phyloP scores from a whole-genome alignment of 306 rosid species.

The Hippophae rhamnoides region DNA sequence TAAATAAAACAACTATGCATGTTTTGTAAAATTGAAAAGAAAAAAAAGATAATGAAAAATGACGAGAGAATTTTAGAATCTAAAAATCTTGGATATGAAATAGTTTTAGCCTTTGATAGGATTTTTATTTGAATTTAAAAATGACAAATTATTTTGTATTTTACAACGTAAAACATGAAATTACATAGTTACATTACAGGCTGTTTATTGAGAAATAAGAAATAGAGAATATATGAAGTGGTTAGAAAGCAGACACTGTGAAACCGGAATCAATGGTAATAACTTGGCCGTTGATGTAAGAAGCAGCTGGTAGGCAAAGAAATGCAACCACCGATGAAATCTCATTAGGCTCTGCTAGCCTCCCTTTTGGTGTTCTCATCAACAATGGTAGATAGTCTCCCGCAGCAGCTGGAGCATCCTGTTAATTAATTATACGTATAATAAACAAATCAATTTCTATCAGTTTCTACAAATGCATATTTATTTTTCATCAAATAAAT shows the following conservation, averaged over 20 bases:
- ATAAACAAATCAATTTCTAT: not conserved
- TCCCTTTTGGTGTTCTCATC: slow-evolving; percentile 10
- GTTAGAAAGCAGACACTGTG: not conserved
- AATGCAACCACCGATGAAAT: slow-evolving; percentile 13
- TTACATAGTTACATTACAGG: no score
- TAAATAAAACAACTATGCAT: no score
- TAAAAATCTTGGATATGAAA: no score
- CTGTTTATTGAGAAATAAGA: not conserved
- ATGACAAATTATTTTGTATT: not conserved
- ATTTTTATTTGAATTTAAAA: not conserved
- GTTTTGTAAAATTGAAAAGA: no score
- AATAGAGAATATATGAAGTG: not conserved
- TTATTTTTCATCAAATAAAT: no score
- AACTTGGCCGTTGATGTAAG: slow-evolving; percentile 14
- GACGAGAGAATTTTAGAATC: no score
- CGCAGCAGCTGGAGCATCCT: not conserved
- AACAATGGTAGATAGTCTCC: not conserved
- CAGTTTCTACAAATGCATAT: no score
- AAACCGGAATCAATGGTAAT: slow-evolving; percentile 12
- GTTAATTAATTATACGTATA: not conserved
- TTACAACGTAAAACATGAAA: no score
- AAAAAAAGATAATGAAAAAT: no score
- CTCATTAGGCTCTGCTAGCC: slow-evolving; percentile 16
- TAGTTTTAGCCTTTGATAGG: no score
- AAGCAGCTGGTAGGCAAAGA: slow-evolving; percentile 20